phyloP scores from a whole-genome alignment of 306 rosid genomes.

The Canavalia gladiata region DNA sequence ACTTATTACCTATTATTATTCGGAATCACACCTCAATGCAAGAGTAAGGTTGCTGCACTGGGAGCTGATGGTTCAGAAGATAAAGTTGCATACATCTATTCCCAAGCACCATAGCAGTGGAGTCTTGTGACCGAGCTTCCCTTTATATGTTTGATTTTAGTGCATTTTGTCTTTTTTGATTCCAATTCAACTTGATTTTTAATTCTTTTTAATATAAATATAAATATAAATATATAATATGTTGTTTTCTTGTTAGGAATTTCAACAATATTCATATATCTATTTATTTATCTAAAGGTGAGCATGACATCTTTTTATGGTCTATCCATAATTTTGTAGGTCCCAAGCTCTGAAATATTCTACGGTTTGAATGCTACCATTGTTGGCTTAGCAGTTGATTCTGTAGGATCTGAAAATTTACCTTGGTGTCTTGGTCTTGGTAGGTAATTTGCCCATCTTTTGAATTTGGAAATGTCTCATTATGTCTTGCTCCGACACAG shows the following conservation, averaged over 20 bases:
- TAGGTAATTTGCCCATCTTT: conserved; percentile 54
- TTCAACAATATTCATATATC: conserved; percentile 2
- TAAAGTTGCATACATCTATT: conserved; percentile 30
- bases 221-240: conserved; percentile 5
- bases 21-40: not conserved
- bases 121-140: conserved; percentile 13
- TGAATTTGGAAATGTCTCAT: conserved; percentile 27
- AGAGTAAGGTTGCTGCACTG: conserved; percentile 4
- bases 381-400: conserved; percentile 87
- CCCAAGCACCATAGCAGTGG: conserved; percentile 12
- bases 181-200: conserved; percentile 20
- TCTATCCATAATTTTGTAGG: conserved; percentile 58
- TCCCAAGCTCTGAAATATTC: conserved; percentile 72
- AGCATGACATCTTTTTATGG: conserved; percentile 4
- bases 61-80: conserved; percentile 32
- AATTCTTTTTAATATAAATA: conserved; percentile 1
- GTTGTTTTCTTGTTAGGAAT: conserved; percentile 4
- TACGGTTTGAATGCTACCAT: conserved; percentile 83
- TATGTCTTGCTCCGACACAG: not conserved
- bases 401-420: conserved; percentile 62
- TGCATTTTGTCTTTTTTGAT: conserved; percentile 41
- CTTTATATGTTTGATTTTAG: conserved; percentile 28
- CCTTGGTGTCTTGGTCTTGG: conserved; percentile 95
- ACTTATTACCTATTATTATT: conserved; percentile 35
- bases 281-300: conserved; percentile 1